These are phyloP conservation scores for Triticum monococcum DNA, from an alignment of 176 grass and related monocot species.

Conservation along the genomic window DNA sequence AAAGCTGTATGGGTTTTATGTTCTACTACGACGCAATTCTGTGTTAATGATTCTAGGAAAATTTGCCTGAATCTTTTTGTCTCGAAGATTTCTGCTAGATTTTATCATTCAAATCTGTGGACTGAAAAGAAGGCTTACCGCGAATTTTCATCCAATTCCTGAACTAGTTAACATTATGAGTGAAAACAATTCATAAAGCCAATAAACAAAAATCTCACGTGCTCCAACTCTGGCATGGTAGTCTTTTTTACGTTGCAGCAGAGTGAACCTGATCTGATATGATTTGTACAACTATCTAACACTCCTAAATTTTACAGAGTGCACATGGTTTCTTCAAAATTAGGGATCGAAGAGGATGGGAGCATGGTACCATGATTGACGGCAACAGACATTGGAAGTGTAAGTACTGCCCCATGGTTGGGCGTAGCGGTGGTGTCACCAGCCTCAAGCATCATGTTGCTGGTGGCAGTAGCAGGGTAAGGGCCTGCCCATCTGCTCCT, in stretches of 20 bases:
- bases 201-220: background rate
- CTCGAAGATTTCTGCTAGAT: background rate
- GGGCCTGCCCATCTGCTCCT: background rate
- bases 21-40: background rate
- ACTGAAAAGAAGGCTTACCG: background rate
- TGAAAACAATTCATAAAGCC: background rate
- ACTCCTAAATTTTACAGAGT: background rate
- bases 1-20: background rate
- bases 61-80: background rate
- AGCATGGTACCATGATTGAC: background rate
- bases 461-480: background rate
- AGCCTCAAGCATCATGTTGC: background rate
- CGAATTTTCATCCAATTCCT: background rate
- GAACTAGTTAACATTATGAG: background rate
- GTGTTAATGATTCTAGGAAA: background rate
- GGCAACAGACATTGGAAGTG: background rate
- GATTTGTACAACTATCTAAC: background rate
- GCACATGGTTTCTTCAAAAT: background rate
- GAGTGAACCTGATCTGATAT: background rate
- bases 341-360: conserved; percentile 5
- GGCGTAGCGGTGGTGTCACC: background rate
- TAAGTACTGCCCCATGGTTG: background rate
- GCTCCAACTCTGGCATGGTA: background rate
- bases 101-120: background rate
- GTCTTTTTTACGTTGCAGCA: too few species aligned